Percentiles rank a stretch among this genome's conserved stretches.
phyloP scores from a whole-genome alignment of 2,329 filamentous ascomycete genomes.

The Fusarium fujikuroi region DNA sequence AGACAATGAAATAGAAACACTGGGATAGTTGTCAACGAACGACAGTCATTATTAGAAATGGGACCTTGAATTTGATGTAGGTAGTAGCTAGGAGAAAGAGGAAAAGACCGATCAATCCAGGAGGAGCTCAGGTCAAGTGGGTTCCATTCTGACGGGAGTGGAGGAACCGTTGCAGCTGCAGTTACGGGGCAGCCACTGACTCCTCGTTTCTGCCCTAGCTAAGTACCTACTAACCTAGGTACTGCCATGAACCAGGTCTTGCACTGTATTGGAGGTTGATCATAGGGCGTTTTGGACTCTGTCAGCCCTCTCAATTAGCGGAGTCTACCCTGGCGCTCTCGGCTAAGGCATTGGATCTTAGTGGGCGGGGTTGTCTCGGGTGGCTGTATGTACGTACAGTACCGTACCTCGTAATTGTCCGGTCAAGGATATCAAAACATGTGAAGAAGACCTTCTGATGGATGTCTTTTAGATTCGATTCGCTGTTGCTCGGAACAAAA shows the following conservation, averaged over 20 bases:
- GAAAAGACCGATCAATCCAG: constrained; percentile 2
- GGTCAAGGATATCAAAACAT: background rate
- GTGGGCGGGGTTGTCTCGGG: background rate
- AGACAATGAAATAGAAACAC: background rate
- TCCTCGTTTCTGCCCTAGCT: constrained; percentile 1
- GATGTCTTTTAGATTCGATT: background rate
- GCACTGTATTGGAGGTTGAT: constrained; percentile 1
- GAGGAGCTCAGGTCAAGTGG: background rate
- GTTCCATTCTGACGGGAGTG: background rate
- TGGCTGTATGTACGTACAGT: background rate
- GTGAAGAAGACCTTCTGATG: background rate
- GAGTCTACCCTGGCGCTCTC: background rate
- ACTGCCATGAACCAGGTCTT: background rate
- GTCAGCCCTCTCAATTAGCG: constrained; percentile 6
- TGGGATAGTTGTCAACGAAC: constrained; percentile 20
- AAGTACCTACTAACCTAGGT: no score
- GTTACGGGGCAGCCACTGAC: constrained; percentile 3
- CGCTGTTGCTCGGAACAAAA: background rate
- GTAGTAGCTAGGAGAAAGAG: constrained; percentile 12
- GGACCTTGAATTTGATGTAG: constrained; percentile 20
- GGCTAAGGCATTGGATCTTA: background rate
- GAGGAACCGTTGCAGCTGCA: constrained; percentile 15
- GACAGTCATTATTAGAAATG: constrained; percentile 15
- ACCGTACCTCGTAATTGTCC: background rate
- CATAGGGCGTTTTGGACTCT: constrained; percentile 10